phyloP scores from a whole-genome alignment of 495 filamentous ascomycete species.

The Extremus antarcticus region DNA sequence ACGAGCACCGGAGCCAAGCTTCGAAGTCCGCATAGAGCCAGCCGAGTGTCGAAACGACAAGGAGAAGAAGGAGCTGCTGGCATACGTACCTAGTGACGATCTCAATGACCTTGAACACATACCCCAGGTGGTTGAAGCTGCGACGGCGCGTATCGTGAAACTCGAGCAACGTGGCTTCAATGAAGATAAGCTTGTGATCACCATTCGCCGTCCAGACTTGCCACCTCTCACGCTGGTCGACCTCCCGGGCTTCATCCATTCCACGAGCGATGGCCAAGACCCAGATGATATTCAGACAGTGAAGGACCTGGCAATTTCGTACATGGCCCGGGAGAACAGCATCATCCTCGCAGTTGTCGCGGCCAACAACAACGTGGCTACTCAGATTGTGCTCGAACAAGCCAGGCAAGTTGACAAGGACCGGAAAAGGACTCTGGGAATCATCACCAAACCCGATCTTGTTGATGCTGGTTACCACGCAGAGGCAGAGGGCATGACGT shows the following conservation, averaged over 20 bases:
- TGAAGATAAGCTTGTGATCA: slow-evolving; percentile 7
- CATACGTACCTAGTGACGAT: neutral
- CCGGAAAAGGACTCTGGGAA: slow-evolving; percentile 21
- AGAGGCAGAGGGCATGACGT: slow-evolving; percentile 16
- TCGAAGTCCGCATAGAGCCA: slow-evolving; percentile 5
- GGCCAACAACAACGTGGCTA: slow-evolving; percentile 20
- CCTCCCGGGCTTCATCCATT: slow-evolving; percentile 20
- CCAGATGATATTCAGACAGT: slow-evolving; percentile 18
- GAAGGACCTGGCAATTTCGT: slow-evolving; percentile 11
- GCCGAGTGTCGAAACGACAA: neutral
- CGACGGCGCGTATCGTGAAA: slow-evolving; percentile 6
- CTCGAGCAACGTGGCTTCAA: slow-evolving; percentile 2
- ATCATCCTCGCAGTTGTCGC: slow-evolving; percentile 27
- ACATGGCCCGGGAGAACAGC: slow-evolving; percentile 18
- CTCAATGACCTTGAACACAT: neutral
- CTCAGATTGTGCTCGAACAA: slow-evolving; percentile 17
- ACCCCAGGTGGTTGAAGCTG: slow-evolving; percentile 1
- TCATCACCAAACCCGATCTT: slow-evolving; percentile 30
- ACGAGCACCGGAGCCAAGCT: slow-evolving; percentile 10
- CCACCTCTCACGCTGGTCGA: slow-evolving; percentile 16
- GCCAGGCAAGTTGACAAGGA: slow-evolving; percentile 18
- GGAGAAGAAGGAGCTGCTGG: neutral
- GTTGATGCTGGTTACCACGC: slow-evolving; percentile 20
- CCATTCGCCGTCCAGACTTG: slow-evolving; percentile 4
- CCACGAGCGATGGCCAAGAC: slow-evolving; percentile 5